phyloP scores from a whole-genome alignment of 106 monocot species.

The Dendrobium chrysotoxum region DNA sequence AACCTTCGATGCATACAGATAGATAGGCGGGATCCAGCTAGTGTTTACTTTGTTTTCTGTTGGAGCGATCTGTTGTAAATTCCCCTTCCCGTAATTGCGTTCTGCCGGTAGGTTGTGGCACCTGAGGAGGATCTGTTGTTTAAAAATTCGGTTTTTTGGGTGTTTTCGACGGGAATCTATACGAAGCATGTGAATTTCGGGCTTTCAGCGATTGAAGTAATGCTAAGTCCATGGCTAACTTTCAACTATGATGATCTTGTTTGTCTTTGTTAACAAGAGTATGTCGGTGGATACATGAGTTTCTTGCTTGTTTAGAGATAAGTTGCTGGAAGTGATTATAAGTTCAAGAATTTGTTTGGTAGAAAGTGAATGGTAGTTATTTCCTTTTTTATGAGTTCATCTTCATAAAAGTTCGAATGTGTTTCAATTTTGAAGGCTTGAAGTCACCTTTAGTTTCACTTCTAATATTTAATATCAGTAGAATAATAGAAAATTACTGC shows the following conservation, averaged over 20 bases:
- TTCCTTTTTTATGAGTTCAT: background rate
- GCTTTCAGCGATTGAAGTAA: background rate
- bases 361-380: background rate
- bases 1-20: background rate
- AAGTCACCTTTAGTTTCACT: background rate
- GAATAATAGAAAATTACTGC: background rate
- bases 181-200: background rate
- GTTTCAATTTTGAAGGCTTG: constrained; percentile 1
- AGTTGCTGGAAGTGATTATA: background rate
- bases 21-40: background rate
- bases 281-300: too few species aligned
- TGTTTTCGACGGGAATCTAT: background rate
- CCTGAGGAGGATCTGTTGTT: background rate
- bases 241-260: background rate
- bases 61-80: background rate
- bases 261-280: background rate
- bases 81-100: too few species aligned
- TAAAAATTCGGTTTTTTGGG: background rate
- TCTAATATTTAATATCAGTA: background rate
- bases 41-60: background rate
- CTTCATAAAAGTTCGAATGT: background rate
- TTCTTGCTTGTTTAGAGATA: too few species aligned
- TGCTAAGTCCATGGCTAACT: background rate
- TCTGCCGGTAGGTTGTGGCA: too few species aligned
- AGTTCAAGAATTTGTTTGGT: background rate